Evolutionary conservation across 129 eudicot species (phyloP).

Genomic region (Centaurea solstitialis): DNA sequence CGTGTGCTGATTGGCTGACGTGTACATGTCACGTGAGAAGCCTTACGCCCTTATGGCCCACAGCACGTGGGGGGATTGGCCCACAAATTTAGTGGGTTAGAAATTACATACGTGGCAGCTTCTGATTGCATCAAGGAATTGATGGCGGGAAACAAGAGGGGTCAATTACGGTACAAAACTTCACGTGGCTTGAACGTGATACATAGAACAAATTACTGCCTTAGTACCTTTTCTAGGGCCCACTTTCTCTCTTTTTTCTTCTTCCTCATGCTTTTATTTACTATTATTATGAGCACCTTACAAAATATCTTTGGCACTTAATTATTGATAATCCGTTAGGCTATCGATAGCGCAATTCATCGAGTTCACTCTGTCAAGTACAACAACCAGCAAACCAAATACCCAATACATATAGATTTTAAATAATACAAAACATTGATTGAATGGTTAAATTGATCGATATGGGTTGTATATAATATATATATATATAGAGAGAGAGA

Average conservation of each 20-base stretch:
- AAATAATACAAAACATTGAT: too few species aligned
- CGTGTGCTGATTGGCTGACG: constrained; percentile 6
- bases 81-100: neutral
- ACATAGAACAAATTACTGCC: constrained; percentile 16
- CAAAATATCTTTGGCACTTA: too few species aligned
- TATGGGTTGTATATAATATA: too few species aligned
- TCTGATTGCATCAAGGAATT: neutral
- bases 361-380: too few species aligned
- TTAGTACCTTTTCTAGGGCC: constrained; percentile 1
- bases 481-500: too few species aligned
- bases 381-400: too few species aligned
- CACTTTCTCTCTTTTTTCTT: neutral
- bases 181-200: constrained; percentile 47
- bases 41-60: neutral
- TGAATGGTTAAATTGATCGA: too few species aligned
- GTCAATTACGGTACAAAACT: constrained; percentile 17
- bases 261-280: too few species aligned
- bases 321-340: too few species aligned
- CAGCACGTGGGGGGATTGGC: constrained; percentile 25
- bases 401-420: too few species aligned
- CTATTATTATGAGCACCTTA: too few species aligned
- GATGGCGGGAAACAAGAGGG: constrained; percentile 7
- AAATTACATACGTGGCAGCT: constrained; percentile 5
- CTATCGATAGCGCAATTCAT: too few species aligned
- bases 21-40: constrained; percentile 22